Base-by-base conservation (phyloP, 371 early-diverging fungal species). In the Mortierella sp. region DNA sequence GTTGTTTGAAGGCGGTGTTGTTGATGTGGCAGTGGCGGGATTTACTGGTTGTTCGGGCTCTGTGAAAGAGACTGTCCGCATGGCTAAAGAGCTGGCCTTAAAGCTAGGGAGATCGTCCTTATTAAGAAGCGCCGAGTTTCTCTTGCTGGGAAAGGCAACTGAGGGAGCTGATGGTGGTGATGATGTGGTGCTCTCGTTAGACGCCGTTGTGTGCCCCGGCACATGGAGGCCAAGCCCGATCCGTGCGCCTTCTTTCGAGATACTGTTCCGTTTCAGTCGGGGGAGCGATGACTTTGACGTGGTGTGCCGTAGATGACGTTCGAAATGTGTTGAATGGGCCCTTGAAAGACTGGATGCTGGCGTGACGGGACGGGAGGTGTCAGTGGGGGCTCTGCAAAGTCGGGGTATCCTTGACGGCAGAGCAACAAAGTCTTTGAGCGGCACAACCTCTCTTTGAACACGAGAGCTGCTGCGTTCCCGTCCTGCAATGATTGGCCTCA, bases 351-450 rank as follows among this genome's bases (percentile, higher is more conserved):
- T 79, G 11, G 79, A 73, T 2, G 80, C 75, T n/a, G 84, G 81
- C 6, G 79, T 73, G 28, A 82, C 75, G 13, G 82, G 77, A n/a
- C 79, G 68, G 9, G 82, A 80, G 2, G 72, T 77, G 42, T 82
- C 82, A 3, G 80, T 80, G 5, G 82, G 82, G 10, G 75, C 72
- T 31, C 82, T 77, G 19, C 77, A 80, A 24, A 85, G 77, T 0
- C 82, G 79, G 16, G 86, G 86, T 58, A 85, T 85, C 52, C 42
- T 79, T 0, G 86, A 85, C 0, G 86, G 85, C 24, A 76, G 38
- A 11, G 85, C 85, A 14, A 79, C 72, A 85, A 85, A 85, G 70
- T 85, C 82, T 63, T 85, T 85, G 68, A 85, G 77, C 1, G 82
- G 86, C 38, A 85, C 82, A 4, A 82, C 71, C 55, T 82, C 68